Evolutionary conservation across 2,329 filamentous ascomycete genomes (phyloP).

Genomic region (Botrytis galanthina): DNA sequence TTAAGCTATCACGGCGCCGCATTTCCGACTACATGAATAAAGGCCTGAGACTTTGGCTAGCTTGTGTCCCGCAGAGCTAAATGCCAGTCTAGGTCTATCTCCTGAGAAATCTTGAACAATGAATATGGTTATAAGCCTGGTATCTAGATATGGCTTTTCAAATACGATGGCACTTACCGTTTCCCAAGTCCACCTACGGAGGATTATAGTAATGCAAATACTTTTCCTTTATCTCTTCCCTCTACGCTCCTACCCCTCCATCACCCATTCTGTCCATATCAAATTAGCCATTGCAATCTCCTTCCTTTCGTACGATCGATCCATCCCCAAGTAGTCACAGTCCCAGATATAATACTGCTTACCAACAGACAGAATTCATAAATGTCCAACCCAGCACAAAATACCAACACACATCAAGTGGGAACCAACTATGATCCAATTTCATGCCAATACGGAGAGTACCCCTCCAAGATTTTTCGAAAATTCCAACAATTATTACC

Average conservation of each 20-base stretch:
- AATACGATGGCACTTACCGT: background rate
- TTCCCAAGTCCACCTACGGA: background rate
- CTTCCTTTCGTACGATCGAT: background rate
- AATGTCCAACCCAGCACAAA: background rate
- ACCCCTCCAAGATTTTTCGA: constrained; percentile 12
- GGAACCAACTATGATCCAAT: background rate
- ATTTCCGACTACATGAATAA: background rate
- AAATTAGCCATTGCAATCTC: background rate
- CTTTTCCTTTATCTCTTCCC: background rate
- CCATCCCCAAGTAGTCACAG: background rate
- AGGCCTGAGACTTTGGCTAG: background rate
- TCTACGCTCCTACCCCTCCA: background rate
- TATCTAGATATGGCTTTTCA: background rate
- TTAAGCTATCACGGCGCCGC: background rate
- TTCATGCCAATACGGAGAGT: background rate
- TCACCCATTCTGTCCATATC: background rate
- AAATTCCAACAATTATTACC: constrained; percentile 3
- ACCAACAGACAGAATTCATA: background rate
- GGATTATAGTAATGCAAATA: background rate
- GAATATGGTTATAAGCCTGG: background rate
- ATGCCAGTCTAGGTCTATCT: background rate
- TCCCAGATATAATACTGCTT: background rate
- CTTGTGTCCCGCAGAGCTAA: background rate
- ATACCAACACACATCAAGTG: background rate
- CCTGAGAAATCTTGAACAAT: background rate